Evolutionary conservation across 228 moss, liverwort and hornwort species (phyloP).

Genomic region (Sphagnum magellanicum): DNA sequence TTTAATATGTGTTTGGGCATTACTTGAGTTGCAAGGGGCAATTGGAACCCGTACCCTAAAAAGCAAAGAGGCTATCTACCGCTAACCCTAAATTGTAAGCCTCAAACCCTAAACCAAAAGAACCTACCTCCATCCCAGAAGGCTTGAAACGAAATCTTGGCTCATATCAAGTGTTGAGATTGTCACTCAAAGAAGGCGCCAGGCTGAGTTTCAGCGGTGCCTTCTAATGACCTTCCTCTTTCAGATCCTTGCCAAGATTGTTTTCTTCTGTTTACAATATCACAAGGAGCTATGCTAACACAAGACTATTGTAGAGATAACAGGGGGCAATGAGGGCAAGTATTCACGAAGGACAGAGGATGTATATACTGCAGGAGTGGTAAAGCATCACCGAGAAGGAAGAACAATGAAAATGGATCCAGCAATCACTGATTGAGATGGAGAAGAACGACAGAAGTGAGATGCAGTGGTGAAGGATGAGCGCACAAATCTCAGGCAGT

Average conservation of each 20-base stretch:
- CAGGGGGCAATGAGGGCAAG: not conserved
- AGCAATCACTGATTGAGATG: not conserved
- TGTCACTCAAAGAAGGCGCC: constrained; percentile 46
- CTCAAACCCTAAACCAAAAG: too few species aligned
- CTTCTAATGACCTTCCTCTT: constrained; percentile 64
- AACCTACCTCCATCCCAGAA: too few species aligned
- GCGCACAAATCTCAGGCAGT: constrained; percentile 25
- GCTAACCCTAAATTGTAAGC: too few species aligned
- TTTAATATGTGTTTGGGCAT: too few species aligned
- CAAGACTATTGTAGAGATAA: not conserved
- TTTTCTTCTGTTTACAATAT: not conserved
- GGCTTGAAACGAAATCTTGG: constrained; percentile 5
- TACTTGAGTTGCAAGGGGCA: too few species aligned
- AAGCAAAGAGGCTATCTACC: too few species aligned
- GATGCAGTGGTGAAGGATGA: constrained; percentile 11
- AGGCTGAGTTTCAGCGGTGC: constrained; percentile 35
- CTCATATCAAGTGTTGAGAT: constrained; percentile 64
- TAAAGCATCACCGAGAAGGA: not conserved
- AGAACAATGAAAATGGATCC: not conserved
- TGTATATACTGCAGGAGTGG: not conserved
- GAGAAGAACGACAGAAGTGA: not conserved
- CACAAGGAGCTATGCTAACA: not conserved
- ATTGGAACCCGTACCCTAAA: too few species aligned
- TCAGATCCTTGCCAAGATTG: constrained; percentile 38
- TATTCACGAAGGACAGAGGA: not conserved